phyloP scores from a whole-genome alignment of 345 rosid genomes.

The Salix suchowensis region DNA sequence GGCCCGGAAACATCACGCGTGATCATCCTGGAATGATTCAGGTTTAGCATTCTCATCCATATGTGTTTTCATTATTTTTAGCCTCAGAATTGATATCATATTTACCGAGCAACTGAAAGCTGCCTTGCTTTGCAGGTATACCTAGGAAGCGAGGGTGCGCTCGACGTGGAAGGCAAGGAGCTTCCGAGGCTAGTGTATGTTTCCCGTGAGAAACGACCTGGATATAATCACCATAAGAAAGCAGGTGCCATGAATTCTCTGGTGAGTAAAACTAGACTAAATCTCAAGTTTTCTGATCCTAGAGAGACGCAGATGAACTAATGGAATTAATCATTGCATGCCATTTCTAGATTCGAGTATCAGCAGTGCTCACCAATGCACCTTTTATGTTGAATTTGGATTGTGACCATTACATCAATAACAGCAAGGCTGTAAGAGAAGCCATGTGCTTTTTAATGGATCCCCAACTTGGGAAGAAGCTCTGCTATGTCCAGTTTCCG shows the following conservation, averaged over 20 bases:
- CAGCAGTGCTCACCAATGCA: slow-evolving; percentile 93
- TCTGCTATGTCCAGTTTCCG: slow-evolving; percentile 92
- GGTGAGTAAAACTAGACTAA: slow-evolving; percentile 36
- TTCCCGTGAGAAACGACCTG: slow-evolving; percentile 95
- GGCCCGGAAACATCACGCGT: slow-evolving; percentile 99
- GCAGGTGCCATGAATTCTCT: slow-evolving; percentile 98
- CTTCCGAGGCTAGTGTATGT: slow-evolving; percentile 86
- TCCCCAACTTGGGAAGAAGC: slow-evolving; percentile 94
- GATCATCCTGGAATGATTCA: slow-evolving; percentile 99
- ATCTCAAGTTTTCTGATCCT: not conserved
- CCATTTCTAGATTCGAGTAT: slow-evolving; percentile 69
- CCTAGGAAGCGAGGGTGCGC: slow-evolving; percentile 90
- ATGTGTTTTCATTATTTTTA: not conserved
- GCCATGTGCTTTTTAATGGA: slow-evolving; percentile 99
- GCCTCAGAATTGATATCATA: not conserved
- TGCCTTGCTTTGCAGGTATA: slow-evolving; percentile 53
- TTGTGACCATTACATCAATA: slow-evolving; percentile 94
- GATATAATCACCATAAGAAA: slow-evolving; percentile 93
- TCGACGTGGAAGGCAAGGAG: slow-evolving; percentile 87
- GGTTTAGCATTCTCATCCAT: slow-evolving; percentile 33
- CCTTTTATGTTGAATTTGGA: slow-evolving; percentile 88
- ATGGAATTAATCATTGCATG: not conserved
- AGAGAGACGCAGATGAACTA: not conserved
- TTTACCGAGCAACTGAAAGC: not conserved
- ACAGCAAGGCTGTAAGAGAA: slow-evolving; percentile 83